Base-by-base conservation (phyloP, 345 rosid genomes). In the Eucalyptus cloeziana region DNA sequence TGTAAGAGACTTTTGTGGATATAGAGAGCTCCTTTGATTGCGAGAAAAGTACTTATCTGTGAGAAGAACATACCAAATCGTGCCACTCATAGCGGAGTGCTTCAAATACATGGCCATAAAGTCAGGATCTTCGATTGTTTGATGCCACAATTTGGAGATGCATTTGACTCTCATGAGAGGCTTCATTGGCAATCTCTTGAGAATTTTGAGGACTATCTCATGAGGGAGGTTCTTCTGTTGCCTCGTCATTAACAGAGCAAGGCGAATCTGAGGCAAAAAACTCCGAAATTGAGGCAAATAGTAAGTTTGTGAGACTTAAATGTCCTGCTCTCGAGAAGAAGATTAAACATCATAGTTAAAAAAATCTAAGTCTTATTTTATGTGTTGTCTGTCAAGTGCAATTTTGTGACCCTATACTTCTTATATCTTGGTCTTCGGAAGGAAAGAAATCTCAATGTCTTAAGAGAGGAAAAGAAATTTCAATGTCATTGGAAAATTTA, bases 41-140 rank as follows among this genome's bases (percentile, higher is more conserved):
- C 1, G 6, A 64, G 76, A n/a, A n/a, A 64, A n/a, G 37, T n/a
- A 30, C 37, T 31, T 0, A 64, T 30, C 2, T n/a, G 3, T n/a
- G 21, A n/a, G 21, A 64, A 64, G 71, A 64, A 64, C 2, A 4
- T 64, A n/a, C 76, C 76, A 64, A n/a, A 14, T 64, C 40, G 7
- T 64, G 76, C 9, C 76, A 14, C 19, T 64, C 19, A n/a, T 7
- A n/a, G 37, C 19, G 3, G 0, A n/a, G 10, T n/a, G 37, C 40
- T 64, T 64, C 40, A 64, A n/a, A 7, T 64, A 14, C 37, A 64
- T 14, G 76, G 21, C 76, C 76, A 13, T 30, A n/a, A 64, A 64
- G 21, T n/a, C 9, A n/a, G 76, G 76, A 64, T 64, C 37, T 30
- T 64, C 19, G 76, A 64, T 64, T 30, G n/a, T n/a, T 9, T 10